Conservation (phyloP, 495 filamentous ascomycete species). For the Talaromyces nanjingensis region DNA sequence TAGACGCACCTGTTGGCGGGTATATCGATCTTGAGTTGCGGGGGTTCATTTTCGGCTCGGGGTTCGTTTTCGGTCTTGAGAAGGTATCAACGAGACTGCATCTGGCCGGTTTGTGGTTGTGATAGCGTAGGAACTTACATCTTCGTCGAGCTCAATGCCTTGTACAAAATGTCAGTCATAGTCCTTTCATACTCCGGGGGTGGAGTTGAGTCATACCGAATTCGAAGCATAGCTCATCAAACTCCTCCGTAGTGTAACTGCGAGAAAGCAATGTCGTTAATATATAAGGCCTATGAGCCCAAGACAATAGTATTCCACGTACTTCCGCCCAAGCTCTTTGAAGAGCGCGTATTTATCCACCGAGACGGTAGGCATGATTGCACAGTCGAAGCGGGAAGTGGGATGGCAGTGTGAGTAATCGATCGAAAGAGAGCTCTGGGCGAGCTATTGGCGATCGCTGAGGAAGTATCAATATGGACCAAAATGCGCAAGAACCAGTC, state of each 20-base stretch:
- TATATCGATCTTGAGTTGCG: conserved; percentile 97
- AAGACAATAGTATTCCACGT: conserved; percentile 28
- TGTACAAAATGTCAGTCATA: conserved; percentile 24
- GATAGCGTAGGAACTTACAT: conserved; percentile 43
- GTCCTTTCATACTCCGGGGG: not conserved
- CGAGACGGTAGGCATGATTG: conserved; percentile 73
- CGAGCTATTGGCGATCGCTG: not conserved
- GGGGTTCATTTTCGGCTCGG: conserved; percentile 73
- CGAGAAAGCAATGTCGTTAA: conserved; percentile 7
- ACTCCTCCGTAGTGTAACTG: conserved; percentile 86
- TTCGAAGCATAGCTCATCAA: conserved; percentile 97
- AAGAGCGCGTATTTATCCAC: conserved; percentile 94
- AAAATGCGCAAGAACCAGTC: not conserved
- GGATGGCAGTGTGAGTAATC: conserved; percentile 2
- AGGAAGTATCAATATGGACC: not conserved
- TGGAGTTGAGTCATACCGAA: conserved; percentile 55
- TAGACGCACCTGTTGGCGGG: conserved; percentile 73
- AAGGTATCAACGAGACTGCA: conserved; percentile 14
- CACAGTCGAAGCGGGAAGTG: conserved; percentile 7
- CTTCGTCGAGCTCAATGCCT: conserved; percentile 95
- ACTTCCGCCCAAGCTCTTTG: conserved; percentile 85
- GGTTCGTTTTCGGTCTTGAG: conserved; percentile 63
- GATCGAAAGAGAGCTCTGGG: not conserved
- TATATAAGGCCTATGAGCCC: not conserved
- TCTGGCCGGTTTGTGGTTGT: not conserved